A percentile compares a stretch with the other conserved stretches of the same genome.
phyloP scores from a whole-genome alignment of 2,329 filamentous ascomycete genomes.

The Thelonectria rubi region DNA sequence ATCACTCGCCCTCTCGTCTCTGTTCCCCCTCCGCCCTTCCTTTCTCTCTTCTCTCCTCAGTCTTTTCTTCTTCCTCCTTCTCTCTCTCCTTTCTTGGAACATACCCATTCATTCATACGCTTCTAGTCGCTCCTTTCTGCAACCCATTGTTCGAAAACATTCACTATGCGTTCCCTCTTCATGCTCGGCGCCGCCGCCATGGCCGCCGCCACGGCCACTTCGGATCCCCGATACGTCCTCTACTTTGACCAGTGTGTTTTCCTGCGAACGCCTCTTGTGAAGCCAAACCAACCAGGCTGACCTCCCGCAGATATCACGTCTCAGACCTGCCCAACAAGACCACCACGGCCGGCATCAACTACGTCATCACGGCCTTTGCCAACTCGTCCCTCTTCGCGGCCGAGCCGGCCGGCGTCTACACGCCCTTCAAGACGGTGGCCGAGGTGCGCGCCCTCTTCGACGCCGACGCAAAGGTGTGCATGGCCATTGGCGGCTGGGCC shows the following conservation, averaged over 20 bases:
- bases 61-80: background rate
- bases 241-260: conserved; percentile 57
- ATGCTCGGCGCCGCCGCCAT: conserved; percentile 30
- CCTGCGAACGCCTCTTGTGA: background rate
- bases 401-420: conserved; percentile 49
- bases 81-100: background rate
- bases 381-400: conserved; percentile 59
- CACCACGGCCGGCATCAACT: conserved; percentile 57
- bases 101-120: background rate
- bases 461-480: conserved; percentile 65
- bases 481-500: conserved; percentile 73
- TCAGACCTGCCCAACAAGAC: conserved; percentile 47
- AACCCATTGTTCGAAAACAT: background rate
- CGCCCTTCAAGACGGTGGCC: conserved; percentile 62
- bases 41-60: too few relatives aligned
- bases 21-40: too few relatives aligned
- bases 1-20: too few relatives aligned
- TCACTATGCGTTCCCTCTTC: conserved; percentile 24
- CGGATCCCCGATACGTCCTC: conserved; percentile 48
- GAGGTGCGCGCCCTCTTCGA: conserved; percentile 63
- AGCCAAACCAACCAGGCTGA: background rate
- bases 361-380: conserved; percentile 66
- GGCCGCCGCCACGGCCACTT: conserved; percentile 28
- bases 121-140: conserved; percentile 18
- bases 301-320: conserved; percentile 51